Base-by-base conservation (phyloP, 2,329 filamentous ascomycete genomes). In the Trichoderma atroviride region DNA sequence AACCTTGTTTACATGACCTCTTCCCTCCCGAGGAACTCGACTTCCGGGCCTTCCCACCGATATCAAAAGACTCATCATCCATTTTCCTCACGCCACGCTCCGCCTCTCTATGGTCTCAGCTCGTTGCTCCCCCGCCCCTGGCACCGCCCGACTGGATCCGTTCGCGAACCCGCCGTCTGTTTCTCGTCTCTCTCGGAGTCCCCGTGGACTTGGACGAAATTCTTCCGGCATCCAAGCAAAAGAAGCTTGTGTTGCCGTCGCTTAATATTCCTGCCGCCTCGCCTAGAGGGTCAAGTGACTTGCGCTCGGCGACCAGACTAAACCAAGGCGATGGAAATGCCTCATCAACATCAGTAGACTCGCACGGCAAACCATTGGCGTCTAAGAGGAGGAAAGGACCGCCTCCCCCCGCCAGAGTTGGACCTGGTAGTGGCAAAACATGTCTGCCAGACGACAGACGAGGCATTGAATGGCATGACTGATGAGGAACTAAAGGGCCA, bases 121-220 rank as follows among this genome's bases (percentile, higher is more conserved):
- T 99, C 5, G 93, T 97, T 35, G 95, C 95, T 2, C 95, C 96
- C 24, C 96, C 96, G 2, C 94, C 96, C 2, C 88, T 99, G 47
- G 94, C 97, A 76, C 96, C 96, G 6, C 95, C 96, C 0, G 96
- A 99, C 80, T 99, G 96, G 96, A 96, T 97, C 70, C 93, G 96
- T 72, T 97, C 94, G 64, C 92, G 94, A 63, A 99, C 97, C 74
- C 90, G 96, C 65, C 92, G 96, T 33, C 88, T 99, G 31, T 99
- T 99, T 79, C 89, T 99, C 53, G 94, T 99, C 66, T 97, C 94
- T 1, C 88, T 99, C 0, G 96, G 96, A 22, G 96, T 99, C 0
- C 96, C 96, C 1, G 93, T 99, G 56, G 96, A 99, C 76, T 86
- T 99, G 0, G 96, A 99, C 80, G 96, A 99, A 82, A 98, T 99